A percentile compares a stretch with the other conserved stretches of the same genome.
phyloP scores from a whole-genome alignment of 345 rosid genomes.

The Aquilaria sinensis region DNA sequence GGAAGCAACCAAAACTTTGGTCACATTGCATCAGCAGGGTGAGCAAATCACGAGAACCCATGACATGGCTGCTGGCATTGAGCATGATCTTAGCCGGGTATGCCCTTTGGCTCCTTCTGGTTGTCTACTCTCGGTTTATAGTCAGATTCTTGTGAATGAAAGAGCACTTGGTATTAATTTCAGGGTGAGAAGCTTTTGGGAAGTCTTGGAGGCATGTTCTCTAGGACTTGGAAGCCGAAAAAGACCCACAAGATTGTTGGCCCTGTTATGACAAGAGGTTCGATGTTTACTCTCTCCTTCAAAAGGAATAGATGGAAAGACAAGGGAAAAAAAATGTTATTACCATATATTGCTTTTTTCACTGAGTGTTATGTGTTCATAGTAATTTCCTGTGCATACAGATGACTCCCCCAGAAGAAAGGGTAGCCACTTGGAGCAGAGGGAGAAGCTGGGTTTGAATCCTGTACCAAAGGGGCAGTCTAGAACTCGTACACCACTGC shows the following conservation, averaged over 20 bases:
- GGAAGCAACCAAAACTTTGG: constrained; percentile 71
- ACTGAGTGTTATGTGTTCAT: neutral
- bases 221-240: constrained; percentile 93
- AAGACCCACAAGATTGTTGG: constrained; percentile 65
- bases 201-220: constrained; percentile 88
- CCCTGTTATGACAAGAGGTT: constrained; percentile 66
- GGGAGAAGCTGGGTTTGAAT: constrained; percentile 78
- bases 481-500: constrained; percentile 29
- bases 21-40: constrained; percentile 85
- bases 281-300: constrained; percentile 7
- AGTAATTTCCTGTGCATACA: constrained; percentile 20
- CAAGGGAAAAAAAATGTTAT: neutral
- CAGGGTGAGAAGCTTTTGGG: constrained; percentile 99
- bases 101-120: constrained; percentile 13
- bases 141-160: too few relatives aligned
- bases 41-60: constrained; percentile 85
- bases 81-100: constrained; percentile 92
- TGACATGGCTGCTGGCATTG: constrained; percentile 60
- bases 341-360: neutral
- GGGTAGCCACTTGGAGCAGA: constrained; percentile 61
- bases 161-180: constrained; percentile 15
- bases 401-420: constrained; percentile 59
- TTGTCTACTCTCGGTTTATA: too few relatives aligned
- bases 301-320: neutral
- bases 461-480: constrained; percentile 39